A percentile compares a stretch with the other conserved stretches of the same genome.
phyloP scores from a whole-genome alignment of 2,329 filamentous ascomycete species.

The Exophiala phaeomuriformis region DNA sequence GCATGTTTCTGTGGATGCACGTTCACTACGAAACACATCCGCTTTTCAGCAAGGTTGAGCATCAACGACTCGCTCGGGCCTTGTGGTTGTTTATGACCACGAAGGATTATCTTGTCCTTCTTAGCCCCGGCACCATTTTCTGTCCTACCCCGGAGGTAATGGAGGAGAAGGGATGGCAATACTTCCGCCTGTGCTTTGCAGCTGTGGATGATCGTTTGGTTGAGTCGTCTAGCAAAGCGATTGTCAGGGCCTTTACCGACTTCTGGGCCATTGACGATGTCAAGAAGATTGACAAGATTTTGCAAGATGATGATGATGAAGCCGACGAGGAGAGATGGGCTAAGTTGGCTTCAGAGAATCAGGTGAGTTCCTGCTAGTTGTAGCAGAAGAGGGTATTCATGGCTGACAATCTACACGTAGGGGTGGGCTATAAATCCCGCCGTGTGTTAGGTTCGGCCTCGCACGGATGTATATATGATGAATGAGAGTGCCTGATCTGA shows the following conservation, averaged over 20 bases:
- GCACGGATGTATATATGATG: not conserved
- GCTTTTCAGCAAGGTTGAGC: constrained; percentile 54
- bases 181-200: constrained; percentile 75
- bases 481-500: not conserved
- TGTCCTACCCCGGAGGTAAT: constrained; percentile 56
- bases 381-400: not conserved
- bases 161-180: constrained; percentile 58
- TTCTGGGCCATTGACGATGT: constrained; percentile 72
- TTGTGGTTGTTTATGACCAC: constrained; percentile 65
- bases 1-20: constrained; percentile 87
- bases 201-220: constrained; percentile 69
- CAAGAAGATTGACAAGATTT: constrained; percentile 57
- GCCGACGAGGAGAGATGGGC: constrained; percentile 4
- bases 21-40: constrained; percentile 54
- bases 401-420: constrained; percentile 2
- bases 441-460: constrained; percentile 13
- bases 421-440: constrained; percentile 16
- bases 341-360: constrained; percentile 5
- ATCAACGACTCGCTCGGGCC: constrained; percentile 53
- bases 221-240: constrained; percentile 52
- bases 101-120: constrained; percentile 62
- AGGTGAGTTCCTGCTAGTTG: constrained; percentile 9
- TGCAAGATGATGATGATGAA: constrained; percentile 40
- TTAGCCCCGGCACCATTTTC: constrained; percentile 67
- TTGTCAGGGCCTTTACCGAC: constrained; percentile 60